Evolutionary conservation across 306 rosid species (phyloP).

Genomic region (Medicago lupulina): DNA sequence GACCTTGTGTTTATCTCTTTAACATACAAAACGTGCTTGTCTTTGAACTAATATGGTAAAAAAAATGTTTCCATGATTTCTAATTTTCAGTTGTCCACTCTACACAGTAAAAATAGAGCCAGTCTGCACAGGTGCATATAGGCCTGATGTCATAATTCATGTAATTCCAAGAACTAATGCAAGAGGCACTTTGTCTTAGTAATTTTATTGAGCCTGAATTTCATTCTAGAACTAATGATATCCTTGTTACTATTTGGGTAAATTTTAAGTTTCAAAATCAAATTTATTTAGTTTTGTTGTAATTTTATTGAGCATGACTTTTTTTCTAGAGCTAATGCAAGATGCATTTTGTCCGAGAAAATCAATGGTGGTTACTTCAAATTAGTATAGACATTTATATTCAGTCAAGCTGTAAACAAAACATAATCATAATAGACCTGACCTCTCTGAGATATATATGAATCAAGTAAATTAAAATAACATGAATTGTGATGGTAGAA

Average conservation of each 20-base stretch:
- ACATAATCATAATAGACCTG: too few relatives aligned
- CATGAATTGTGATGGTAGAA: too few relatives aligned
- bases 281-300: background rate
- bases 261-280: background rate
- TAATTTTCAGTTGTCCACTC: background rate
- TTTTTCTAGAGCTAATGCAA: background rate
- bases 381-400: constrained; percentile 15
- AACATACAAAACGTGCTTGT: too few relatives aligned
- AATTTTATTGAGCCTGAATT: background rate
- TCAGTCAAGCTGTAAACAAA: background rate
- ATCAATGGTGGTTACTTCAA: background rate
- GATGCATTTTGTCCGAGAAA: background rate
- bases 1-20: too few relatives aligned
- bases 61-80: background rate
- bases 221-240: background rate
- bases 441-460: too few relatives aligned
- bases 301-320: background rate
- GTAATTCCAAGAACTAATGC: constrained; percentile 24
- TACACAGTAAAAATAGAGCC: too few relatives aligned
- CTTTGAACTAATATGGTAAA: background rate
- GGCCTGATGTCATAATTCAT: background rate
- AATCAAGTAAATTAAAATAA: too few relatives aligned
- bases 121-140: background rate
- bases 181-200: background rate
- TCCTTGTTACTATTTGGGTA: background rate